These are phyloP conservation scores for Blastobotrys americana DNA, from an alignment of 805 yeast species.

Conservation along the genomic window DNA sequence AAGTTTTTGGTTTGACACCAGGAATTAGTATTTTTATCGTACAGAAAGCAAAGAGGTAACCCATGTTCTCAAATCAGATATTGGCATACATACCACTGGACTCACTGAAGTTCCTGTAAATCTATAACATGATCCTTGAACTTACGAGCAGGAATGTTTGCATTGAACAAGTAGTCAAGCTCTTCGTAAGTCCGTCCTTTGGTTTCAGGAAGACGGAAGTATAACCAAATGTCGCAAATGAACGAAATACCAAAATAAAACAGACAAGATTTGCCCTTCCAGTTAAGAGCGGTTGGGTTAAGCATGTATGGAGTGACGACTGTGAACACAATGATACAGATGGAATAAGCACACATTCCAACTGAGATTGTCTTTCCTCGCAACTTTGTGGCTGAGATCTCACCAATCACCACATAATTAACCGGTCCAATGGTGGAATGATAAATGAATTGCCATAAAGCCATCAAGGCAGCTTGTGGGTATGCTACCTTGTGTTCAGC, in stretches of 20 bases:
- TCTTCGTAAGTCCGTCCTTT: slow-evolving; percentile 52
- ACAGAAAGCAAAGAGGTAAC: no score
- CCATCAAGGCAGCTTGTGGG: slow-evolving; percentile 37
- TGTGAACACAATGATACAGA: slow-evolving; percentile 15
- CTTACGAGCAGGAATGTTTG: slow-evolving; percentile 26
- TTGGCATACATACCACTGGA: no score
- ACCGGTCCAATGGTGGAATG: slow-evolving; percentile 41
- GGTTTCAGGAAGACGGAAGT: slow-evolving; percentile 53
- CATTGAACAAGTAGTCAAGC: slow-evolving; percentile 45
- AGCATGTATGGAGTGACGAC: slow-evolving; percentile 39
- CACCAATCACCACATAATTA: slow-evolving; percentile 36
- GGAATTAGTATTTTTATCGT: no score
- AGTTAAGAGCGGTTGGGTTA: slow-evolving; percentile 40
- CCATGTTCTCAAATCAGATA: no score
- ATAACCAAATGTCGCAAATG: slow-evolving; percentile 36
- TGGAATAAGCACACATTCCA: slow-evolving; percentile 30
- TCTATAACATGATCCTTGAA: slow-evolving; percentile 8
- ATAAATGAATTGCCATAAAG: slow-evolving; percentile 40
- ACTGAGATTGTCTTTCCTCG: slow-evolving; percentile 38
- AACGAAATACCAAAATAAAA: slow-evolving; percentile 37
- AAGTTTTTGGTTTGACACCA: no score
- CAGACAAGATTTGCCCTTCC: slow-evolving; percentile 43
- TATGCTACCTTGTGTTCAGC: slow-evolving; percentile 17
- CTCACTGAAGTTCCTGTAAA: no score
- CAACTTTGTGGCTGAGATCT: slow-evolving; percentile 36